Base-by-base conservation (phyloP, 805 yeast species). In the Kazachstania bromeliacearum region DNA sequence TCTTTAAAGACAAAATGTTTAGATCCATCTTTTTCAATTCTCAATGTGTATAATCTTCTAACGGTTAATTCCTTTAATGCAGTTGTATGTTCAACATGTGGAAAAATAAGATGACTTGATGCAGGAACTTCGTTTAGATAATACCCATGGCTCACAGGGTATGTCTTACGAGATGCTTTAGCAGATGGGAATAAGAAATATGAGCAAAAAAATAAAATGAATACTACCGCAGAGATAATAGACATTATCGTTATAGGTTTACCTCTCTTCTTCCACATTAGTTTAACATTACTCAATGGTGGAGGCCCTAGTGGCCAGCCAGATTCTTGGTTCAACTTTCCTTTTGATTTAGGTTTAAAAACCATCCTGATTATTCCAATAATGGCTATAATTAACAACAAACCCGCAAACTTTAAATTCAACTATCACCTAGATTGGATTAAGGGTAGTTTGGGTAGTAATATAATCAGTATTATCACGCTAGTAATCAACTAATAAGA, bases 1-100 rank as follows among this genome's bases (percentile, higher is more conserved):
- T 56, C 51, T 18, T 59, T 62, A 27, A 59, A 53, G 0, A 71
- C 52, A 39, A 47, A 64, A 18, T 45, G 50, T 35, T 61, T 53
- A 35, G 57, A 55, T 5, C 73, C 66, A 41, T 71, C 71, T 13
- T 70, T 50, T 29, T 70, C 72, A n/a, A 60, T 53, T 33, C 70
- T 61, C 31, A 64, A 66, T 22, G 64, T 66, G 40, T 75, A 77
- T 22, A 81, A 57, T 12, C 67, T 64, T 36, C 67, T 65, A 15
- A 75, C 55, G 2, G 76, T 71, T 34, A 81, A 51, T 39, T 77
- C 78, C 44, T 73, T 71, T 41, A 82, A 63, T 16, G 69, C 54
- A 0, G 77, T 73, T 4, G 83, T 78, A 48, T 81, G 78, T 44
- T 81, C 87, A 25, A 80, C 68, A n/a, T 75, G 71, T n/a, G 92